A percentile compares a stretch with the other conserved stretches of the same genome.
Evolutionary conservation across 2,329 filamentous ascomycete species (phyloP).

Genomic region (Hymenoscyphus scutula): DNA sequence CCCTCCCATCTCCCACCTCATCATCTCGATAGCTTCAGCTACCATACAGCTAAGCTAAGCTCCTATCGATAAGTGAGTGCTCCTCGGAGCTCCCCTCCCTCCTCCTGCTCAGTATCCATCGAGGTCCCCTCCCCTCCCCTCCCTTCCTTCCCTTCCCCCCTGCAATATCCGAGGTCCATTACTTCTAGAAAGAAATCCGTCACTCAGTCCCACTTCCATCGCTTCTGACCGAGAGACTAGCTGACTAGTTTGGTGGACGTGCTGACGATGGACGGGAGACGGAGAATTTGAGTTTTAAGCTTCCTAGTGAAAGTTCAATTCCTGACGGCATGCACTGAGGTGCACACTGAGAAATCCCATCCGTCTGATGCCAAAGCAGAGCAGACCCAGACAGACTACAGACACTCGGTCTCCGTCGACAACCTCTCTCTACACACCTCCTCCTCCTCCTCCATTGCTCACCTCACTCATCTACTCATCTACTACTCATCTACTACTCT

Average conservation of each 20-base stretch:
- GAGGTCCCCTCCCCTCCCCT: too few species aligned
- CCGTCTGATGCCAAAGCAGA: slow-evolving; percentile 1
- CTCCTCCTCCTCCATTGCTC: not conserved
- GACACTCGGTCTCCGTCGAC: not conserved
- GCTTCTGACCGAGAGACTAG: not conserved
- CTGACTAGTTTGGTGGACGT: not conserved
- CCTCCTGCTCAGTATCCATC: too few species aligned
- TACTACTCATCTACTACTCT: not conserved
- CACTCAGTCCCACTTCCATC: not conserved
- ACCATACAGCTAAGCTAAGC: too few species aligned
- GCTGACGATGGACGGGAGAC: not conserved
- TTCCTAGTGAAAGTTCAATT: not conserved
- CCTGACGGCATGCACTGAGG: not conserved
- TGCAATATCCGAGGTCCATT: not conserved
- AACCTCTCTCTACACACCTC: not conserved
- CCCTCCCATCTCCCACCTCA: too few species aligned
- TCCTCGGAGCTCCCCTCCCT: too few species aligned
- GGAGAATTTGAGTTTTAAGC: slow-evolving; percentile 1
- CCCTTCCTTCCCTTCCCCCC: too few species aligned
- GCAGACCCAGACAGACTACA: not conserved
- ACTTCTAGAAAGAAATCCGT: not conserved
- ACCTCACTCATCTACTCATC: too few species aligned
- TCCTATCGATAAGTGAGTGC: not conserved
- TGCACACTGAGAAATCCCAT: too few species aligned
- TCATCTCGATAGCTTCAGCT: not conserved